Evolutionary conservation across 805 yeast genomes (phyloP).

Genomic region (Wickerhamomyces chambardii): DNA sequence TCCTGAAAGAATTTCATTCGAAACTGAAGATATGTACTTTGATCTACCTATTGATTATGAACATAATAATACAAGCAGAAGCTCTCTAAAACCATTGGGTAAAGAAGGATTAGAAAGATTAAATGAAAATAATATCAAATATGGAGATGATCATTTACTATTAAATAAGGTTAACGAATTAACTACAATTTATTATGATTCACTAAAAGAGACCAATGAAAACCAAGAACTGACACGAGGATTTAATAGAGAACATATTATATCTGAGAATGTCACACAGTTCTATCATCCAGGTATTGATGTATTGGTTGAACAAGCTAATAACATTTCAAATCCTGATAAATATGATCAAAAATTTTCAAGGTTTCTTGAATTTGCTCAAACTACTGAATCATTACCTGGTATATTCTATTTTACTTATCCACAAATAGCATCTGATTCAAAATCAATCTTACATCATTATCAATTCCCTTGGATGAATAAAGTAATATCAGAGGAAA

Average conservation of each 20-base stretch:
- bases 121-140: not conserved
- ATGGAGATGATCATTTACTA: not conserved
- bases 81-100: not conserved
- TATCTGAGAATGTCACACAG: not conserved
- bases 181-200: too few relatives aligned
- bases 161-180: not conserved
- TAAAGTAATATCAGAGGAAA: not conserved
- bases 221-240: too few relatives aligned
- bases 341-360: not conserved
- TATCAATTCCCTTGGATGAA: conserved; percentile 1
- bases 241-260: too few relatives aligned
- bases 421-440: not conserved
- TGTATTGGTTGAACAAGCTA: not conserved
- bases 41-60: not conserved
- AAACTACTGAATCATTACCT: not conserved
- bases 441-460: not conserved
- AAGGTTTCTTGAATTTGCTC: not conserved
- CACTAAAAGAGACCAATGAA: too few relatives aligned
- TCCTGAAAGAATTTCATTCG: not conserved
- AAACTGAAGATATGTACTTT: not conserved
- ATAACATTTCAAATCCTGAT: not conserved
- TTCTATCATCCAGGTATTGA: not conserved
- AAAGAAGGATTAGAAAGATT: not conserved
- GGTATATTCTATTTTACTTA: not conserved
- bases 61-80: not conserved